Percentiles rank a stretch among this genome's conserved stretches.
These are phyloP conservation scores for Centella asiatica DNA, from an alignment of 129 eudicot genomes.

Conservation along the genomic window DNA sequence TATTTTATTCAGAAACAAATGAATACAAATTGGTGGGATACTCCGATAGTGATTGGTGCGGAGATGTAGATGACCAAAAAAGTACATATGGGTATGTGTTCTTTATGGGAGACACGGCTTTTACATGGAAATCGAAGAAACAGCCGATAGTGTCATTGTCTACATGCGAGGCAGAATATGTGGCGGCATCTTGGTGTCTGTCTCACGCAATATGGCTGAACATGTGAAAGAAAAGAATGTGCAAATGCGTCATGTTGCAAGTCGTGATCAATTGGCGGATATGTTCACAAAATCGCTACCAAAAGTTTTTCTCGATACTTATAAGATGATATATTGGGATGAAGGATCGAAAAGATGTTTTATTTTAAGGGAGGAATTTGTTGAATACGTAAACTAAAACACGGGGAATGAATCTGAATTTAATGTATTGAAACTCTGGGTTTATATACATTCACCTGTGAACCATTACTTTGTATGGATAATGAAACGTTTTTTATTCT, in stretches of 20 bases:
- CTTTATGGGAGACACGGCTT: not conserved
- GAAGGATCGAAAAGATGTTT: not conserved
- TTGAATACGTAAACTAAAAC: no score
- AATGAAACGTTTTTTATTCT: no score
- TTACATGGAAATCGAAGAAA: no score
- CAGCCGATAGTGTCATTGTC: not conserved
- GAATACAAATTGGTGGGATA: not conserved
- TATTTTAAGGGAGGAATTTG: not conserved
- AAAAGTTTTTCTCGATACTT: not conserved
- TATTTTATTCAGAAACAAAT: not conserved
- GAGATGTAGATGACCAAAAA: not conserved
- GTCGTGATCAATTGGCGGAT: conserved; percentile 6
- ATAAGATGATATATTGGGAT: not conserved
- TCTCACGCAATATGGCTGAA: conserved; percentile 1
- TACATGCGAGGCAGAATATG: conserved; percentile 4
- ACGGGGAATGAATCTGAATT: no score
- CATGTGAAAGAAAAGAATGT: no score
- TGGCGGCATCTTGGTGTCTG: not conserved
- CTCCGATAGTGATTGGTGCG: conserved; percentile 2
- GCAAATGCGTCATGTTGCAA: conserved; percentile 4
- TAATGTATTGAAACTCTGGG: no score
- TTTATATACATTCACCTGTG: no score
- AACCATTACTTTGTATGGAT: no score
- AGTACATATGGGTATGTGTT: no score
- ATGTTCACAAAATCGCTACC: conserved; percentile 9